A percentile compares a stretch with the other conserved stretches of the same genome.
Conservation (phyloP, 495 filamentous ascomycete species). For the Halenospora varia region DNA sequence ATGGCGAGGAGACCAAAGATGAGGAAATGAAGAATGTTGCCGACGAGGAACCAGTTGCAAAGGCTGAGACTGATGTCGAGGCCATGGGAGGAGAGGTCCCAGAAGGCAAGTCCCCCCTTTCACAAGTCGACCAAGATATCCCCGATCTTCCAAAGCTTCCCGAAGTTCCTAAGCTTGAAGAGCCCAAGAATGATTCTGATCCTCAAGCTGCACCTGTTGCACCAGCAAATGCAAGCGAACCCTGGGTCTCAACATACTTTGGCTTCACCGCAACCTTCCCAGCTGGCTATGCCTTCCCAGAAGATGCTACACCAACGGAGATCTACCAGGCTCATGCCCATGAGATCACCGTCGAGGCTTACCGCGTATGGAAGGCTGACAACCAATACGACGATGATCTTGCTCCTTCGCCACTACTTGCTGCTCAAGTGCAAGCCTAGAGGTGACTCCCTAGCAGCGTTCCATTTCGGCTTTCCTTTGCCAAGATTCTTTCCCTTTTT, state of each 20-base stretch:
- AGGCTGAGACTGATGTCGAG: not conserved
- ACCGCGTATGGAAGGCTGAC: not conserved
- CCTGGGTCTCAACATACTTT: not conserved
- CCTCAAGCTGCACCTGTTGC: not conserved
- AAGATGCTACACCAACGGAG: not conserved
- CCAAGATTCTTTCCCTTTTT: too few relatives aligned
- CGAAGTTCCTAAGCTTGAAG: too few relatives aligned
- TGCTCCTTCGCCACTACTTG: not conserved
- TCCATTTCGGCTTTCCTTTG: too few relatives aligned
- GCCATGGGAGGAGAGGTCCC: not conserved
- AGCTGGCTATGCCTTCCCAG: not conserved
- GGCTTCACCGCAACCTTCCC: not conserved
- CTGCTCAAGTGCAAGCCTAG: not conserved
- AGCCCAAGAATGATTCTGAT: not conserved
- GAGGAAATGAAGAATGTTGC: not conserved
- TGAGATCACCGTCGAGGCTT: not conserved
- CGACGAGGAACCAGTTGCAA: slow-evolving; percentile 1
- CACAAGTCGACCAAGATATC: too few relatives aligned
- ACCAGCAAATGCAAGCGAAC: not conserved
- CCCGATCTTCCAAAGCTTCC: too few relatives aligned
- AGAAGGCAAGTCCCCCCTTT: slow-evolving; percentile 10
- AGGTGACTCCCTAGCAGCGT: not conserved
- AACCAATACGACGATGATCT: not conserved
- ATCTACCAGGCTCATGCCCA: not conserved
- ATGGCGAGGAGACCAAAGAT: too few relatives aligned